Percentiles rank a stretch among this genome's conserved stretches.
Evolutionary conservation across 1,284 basidiomycete genomes (phyloP).

Genomic region (Pascua sp.): DNA sequence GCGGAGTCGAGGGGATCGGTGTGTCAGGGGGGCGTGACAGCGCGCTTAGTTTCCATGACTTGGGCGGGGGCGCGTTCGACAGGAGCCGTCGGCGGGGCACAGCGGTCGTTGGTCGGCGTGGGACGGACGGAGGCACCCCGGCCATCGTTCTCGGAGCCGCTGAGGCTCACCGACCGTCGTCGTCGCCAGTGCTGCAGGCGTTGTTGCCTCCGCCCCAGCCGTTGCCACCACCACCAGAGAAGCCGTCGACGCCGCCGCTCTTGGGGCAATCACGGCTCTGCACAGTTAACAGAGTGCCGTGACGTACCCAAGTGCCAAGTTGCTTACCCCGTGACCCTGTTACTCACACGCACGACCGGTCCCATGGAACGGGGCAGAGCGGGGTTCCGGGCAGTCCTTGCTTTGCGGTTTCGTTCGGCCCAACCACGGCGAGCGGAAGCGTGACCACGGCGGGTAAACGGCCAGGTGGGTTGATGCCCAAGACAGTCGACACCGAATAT

Average conservation of each 20-base stretch:
- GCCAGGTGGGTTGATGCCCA: no score
- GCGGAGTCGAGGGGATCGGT: not conserved
- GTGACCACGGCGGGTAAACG: no score
- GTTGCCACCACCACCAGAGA: not conserved
- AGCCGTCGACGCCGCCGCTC: conserved; percentile 3
- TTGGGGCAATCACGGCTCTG: not conserved
- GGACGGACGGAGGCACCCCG: no score
- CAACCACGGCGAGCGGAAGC: no score
- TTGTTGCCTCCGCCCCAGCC: conserved; percentile 1
- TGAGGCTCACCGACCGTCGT: conserved; percentile 2
- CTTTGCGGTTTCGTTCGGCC: no score
- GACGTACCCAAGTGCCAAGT: not conserved
- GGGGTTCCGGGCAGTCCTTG: conserved; percentile 7
- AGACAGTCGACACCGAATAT: no score
- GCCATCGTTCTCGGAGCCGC: no score
- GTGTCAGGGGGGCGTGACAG: no score
- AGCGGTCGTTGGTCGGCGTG: no score
- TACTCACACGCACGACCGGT: conserved; percentile 12
- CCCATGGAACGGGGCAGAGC: not conserved
- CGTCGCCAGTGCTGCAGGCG: not conserved
- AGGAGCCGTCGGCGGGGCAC: no score
- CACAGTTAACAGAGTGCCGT: not conserved
- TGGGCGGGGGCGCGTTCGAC: no score
- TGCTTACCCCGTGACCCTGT: conserved; percentile 4
- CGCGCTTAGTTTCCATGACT: no score